Evolutionary conservation across 2,329 filamentous ascomycete species (phyloP).

Genomic region (Aspergillus viridinutans): DNA sequence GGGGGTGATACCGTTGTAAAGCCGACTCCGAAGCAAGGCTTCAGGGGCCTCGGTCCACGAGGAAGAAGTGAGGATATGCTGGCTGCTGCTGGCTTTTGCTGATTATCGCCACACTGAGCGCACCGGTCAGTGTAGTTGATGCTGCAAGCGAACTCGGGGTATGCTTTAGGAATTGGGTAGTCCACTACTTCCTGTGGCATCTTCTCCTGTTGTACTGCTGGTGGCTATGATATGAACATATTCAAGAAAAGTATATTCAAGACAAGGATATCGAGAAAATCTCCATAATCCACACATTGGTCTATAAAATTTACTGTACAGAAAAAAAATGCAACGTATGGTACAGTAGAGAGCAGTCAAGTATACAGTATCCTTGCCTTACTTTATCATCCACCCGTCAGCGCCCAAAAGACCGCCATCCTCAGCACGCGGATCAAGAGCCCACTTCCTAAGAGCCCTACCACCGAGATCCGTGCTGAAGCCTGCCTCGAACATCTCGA

Average conservation of each 20-base stretch:
- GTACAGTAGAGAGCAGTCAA: background rate
- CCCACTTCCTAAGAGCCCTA: constrained; percentile 65
- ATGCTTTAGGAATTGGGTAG: background rate
- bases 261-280: background rate
- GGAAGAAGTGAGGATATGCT: background rate
- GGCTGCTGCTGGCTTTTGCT: background rate
- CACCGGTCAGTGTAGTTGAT: background rate
- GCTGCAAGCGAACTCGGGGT: background rate
- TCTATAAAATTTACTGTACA: background rate
- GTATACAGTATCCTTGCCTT: constrained; percentile 6
- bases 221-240: background rate
- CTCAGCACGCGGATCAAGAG: constrained; percentile 58
- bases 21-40: background rate
- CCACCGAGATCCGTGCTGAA: constrained; percentile 61
- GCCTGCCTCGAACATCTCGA: constrained; percentile 85
- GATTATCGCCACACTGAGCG: background rate
- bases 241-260: background rate
- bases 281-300: background rate
- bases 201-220: background rate
- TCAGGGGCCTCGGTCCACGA: background rate
- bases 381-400: constrained; percentile 45
- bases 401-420: constrained; percentile 66
- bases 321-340: background rate
- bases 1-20: background rate
- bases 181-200: background rate